These are phyloP conservation scores for Leucocoprinus birnbaumii DNA, from an alignment of 768 basidiomycete species.

Conservation along the genomic window DNA sequence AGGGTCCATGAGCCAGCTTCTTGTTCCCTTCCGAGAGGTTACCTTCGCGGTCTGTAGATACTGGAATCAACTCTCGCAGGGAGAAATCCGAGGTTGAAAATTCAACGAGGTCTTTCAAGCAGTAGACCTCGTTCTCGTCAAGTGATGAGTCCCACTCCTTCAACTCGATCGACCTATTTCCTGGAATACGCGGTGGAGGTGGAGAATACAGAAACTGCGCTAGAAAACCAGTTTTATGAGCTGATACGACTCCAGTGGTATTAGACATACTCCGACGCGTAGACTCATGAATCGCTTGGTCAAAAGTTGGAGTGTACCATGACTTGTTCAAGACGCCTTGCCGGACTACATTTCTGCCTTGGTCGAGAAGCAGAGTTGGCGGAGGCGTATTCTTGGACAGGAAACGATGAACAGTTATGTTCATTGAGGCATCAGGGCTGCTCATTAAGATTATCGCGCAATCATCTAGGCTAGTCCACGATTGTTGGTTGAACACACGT, in stretches of 20 bases:
- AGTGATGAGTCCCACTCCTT: constrained; percentile 9
- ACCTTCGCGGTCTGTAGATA: not conserved
- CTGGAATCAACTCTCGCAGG: not conserved
- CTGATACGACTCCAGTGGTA: too few relatives aligned
- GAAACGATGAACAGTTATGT: constrained; percentile 6
- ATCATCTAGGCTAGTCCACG: too few relatives aligned
- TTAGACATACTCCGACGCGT: not conserved
- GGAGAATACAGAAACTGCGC: not conserved
- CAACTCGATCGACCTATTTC: not conserved
- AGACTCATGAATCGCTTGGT: not conserved
- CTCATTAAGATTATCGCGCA: not conserved
- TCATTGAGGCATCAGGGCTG: not conserved
- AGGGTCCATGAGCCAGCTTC: not conserved
- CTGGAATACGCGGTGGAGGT: not conserved
- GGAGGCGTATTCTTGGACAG: not conserved
- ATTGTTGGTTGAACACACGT: too few relatives aligned
- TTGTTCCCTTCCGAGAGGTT: not conserved
- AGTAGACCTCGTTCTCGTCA: not conserved
- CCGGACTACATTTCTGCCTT: not conserved
- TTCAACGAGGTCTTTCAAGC: not conserved
- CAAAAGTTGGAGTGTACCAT: not conserved
- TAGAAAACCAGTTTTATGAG: not conserved
- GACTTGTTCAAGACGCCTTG: not conserved
- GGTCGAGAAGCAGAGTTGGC: not conserved
- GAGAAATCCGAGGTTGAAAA: constrained; percentile 5